Evolutionary conservation across 805 yeast species (phyloP), one percentile per base, ranked within the genome.

Genomic region (Ogataea pini): DNA sequence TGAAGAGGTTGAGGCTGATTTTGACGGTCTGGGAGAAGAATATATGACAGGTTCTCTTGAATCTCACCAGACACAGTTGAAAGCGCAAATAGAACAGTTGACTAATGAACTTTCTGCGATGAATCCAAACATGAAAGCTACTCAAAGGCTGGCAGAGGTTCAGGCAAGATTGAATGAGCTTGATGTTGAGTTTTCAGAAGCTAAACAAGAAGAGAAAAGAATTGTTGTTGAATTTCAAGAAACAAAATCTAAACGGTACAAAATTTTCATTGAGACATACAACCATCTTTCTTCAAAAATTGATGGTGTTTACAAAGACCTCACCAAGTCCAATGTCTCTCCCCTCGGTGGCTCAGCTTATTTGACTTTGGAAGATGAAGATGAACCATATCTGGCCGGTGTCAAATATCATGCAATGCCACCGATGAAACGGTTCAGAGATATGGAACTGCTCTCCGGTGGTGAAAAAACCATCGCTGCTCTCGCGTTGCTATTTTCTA

Each of bases 391-490:
- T 59, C 66, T 78, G 27, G 80, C 82, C 0, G 99, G 98, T 2
- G 76, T 90, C 38, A 86, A 82, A 57, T 94, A 89, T 59, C 94
- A 89, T 65, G 97, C 96, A 0, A 90, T 90, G 86, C 98, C 98
- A 1, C 98, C 98, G 8, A 78, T 87, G 80, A 94, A 94, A 61
- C 75, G 97, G 56, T 94, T 90, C 65, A 78, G 92, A 56, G 96
- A 89, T 55, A 90, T 94, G 89, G 96, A 89, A 49, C 78, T 87
- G 47, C 73, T 94, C 18, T 89, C 97, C 1, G 99, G 99, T 46
- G 99, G 99, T 47, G 99, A 94, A 63, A 90, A 91, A 63, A 88
- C 97, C 1, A 85, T 94, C 65, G 99, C 99, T 2, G 99, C 99
- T 0, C 71, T 94, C 54, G 97, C 98, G 0, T 72, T 94, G 53